Evolutionary conservation across 2,329 filamentous ascomycete genomes (phyloP).

Genomic region (Pseudocercospora macadamiae): DNA sequence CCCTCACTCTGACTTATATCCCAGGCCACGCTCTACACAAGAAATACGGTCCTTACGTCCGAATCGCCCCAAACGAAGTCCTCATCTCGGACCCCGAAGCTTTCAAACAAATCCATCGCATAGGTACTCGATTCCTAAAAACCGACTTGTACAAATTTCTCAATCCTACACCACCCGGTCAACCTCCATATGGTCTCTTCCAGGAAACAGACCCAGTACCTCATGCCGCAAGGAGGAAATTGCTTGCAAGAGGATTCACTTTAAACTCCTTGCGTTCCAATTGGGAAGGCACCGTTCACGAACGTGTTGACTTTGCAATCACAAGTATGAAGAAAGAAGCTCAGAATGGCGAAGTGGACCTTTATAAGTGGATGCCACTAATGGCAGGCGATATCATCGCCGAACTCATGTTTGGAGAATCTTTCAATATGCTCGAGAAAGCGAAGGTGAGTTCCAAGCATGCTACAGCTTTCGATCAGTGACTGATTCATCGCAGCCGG

Average conservation of each 20-base stretch:
- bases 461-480: too few relatives aligned
- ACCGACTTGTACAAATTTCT: conserved; percentile 31
- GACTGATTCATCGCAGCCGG: not conserved
- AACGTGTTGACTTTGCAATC: conserved; percentile 37
- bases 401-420: conserved; percentile 43
- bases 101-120: conserved; percentile 33
- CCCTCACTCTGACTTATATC: too few relatives aligned
- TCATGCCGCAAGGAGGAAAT: conserved; percentile 39
- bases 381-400: conserved; percentile 44
- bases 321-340: conserved; percentile 36
- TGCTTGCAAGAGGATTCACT: conserved; percentile 40
- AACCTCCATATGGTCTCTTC: conserved; percentile 36
- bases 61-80: conserved; percentile 32
- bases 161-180: conserved; percentile 19
- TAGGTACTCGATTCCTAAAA: conserved; percentile 32
- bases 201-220: conserved; percentile 39
- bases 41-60: conserved; percentile 34
- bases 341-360: conserved; percentile 38
- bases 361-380: conserved; percentile 43
- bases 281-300: conserved; percentile 40
- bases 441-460: conserved; percentile 37
- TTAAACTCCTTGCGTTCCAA: conserved; percentile 36
- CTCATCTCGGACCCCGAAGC: conserved; percentile 30
- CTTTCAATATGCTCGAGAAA: conserved; percentile 41
- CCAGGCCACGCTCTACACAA: conserved; percentile 38